These are phyloP conservation scores for Cicer pinnatifidum DNA, from an alignment of 306 rosid species.

Conservation along the genomic window DNA sequence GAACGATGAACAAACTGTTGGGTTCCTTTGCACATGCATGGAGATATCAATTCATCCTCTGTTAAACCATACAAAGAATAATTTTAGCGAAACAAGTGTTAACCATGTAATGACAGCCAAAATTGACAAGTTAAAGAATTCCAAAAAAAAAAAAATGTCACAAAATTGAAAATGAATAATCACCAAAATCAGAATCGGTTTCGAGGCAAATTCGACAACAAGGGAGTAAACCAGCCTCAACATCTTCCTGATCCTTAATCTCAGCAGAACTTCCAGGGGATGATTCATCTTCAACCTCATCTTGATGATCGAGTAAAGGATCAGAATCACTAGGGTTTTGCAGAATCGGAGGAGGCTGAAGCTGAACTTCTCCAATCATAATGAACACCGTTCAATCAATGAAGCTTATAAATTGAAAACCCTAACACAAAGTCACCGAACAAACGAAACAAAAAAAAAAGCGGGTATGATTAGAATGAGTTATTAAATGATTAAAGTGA, in stretches of 20 bases:
- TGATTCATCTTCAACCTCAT: slow-evolving; percentile 26
- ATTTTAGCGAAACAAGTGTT: slow-evolving; percentile 26
- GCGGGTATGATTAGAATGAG: neutral
- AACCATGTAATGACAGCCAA: slow-evolving; percentile 14
- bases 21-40: slow-evolving; percentile 99
- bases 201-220: slow-evolving; percentile 97
- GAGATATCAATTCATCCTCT: slow-evolving; percentile 95
- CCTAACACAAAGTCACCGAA: slow-evolving; percentile 48
- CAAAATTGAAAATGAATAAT: slow-evolving; percentile 7
- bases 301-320: slow-evolving; percentile 71
- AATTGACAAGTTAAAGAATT: neutral
- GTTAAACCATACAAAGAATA: slow-evolving; percentile 45
- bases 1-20: slow-evolving; percentile 98
- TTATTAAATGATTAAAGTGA: slow-evolving; percentile 28
- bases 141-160: neutral
- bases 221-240: slow-evolving; percentile 78
- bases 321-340: slow-evolving; percentile 79
- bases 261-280: slow-evolving; percentile 69
- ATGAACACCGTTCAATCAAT: slow-evolving; percentile 27
- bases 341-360: slow-evolving; percentile 59
- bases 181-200: slow-evolving; percentile 88
- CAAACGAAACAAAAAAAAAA: neutral
- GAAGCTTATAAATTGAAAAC: slow-evolving; percentile 42
- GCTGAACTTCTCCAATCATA: slow-evolving; percentile 88
- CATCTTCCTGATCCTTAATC: slow-evolving; percentile 76